Conservation (phyloP, 2,329 filamentous ascomycete species). For the Sporothrix mexicana region DNA sequence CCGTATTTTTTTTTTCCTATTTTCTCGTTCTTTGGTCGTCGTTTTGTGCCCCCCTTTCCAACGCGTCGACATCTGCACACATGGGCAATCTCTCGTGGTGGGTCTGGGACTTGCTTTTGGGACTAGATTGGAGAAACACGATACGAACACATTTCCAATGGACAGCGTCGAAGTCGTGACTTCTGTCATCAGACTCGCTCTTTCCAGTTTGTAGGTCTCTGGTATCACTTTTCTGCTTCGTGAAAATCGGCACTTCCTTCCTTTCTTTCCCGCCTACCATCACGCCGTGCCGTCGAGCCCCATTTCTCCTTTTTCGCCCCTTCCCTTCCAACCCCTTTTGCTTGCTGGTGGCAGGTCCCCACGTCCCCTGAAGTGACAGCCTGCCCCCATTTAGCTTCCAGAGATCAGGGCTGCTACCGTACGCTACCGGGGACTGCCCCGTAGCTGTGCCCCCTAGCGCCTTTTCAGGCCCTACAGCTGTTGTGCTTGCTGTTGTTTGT, state of each 20-base stretch:
- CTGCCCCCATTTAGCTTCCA: constrained; percentile 11
- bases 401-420: constrained; percentile 28
- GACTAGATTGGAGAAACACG: background rate
- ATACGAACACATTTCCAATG: background rate
- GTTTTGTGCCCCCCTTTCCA: constrained; percentile 20
- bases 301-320: background rate
- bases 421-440: constrained; percentile 28
- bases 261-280: constrained; percentile 6
- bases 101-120: constrained; percentile 8
- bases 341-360: constrained; percentile 19
- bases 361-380: constrained; percentile 26
- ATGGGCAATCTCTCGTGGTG: constrained; percentile 19
- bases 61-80: constrained; percentile 26
- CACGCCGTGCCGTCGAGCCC: background rate
- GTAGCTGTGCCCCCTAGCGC: constrained; percentile 32
- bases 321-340: constrained; percentile 16
- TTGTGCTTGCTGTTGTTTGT: background rate
- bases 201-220: background rate
- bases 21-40: background rate
- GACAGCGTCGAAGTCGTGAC: background rate
- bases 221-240: background rate
- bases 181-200: background rate
- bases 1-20: background rate
- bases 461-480: constrained; percentile 25
- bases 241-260: background rate